Conservation (phyloP, 2,329 filamentous ascomycete genomes). For the Lachnellula subtilissima region DNA sequence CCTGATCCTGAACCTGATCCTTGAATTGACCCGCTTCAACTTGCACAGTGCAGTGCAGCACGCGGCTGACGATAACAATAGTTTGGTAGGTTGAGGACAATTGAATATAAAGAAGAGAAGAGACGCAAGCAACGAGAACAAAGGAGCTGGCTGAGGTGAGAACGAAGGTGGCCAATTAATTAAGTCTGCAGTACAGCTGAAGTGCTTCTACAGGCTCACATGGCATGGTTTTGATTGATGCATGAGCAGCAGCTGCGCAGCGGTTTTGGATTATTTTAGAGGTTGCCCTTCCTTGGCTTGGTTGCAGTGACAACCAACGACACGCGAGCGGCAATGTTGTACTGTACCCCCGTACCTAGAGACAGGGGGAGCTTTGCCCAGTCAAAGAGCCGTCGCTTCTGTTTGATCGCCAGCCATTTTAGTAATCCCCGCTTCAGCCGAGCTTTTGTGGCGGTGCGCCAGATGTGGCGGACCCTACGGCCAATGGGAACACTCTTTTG, state of each 20-base stretch:
- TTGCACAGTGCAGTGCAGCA: background rate
- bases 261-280: slow-evolving; percentile 5
- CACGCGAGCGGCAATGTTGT: slow-evolving; percentile 10
- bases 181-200: background rate
- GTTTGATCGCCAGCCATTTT: slow-evolving; percentile 9
- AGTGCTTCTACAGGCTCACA: background rate
- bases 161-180: background rate
- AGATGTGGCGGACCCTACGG: background rate
- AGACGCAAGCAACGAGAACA: background rate
- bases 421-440: background rate
- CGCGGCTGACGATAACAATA: background rate
- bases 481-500: background rate
- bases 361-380: slow-evolving; percentile 14
- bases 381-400: slow-evolving; percentile 4
- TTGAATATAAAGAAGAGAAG: no score
- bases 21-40: background rate
- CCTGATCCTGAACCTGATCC: background rate
- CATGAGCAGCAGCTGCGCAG: background rate
- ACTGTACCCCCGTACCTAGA: no score
- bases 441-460: background rate
- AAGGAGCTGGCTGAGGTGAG: background rate
- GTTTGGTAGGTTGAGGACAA: background rate
- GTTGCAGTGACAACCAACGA: background rate
- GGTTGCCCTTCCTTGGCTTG: slow-evolving; percentile 1
- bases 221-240: background rate